A percentile compares a stretch with the other conserved stretches of the same genome.
Conservation (phyloP, 164 flowering plant species). For the Taxillus chinensis region DNA sequence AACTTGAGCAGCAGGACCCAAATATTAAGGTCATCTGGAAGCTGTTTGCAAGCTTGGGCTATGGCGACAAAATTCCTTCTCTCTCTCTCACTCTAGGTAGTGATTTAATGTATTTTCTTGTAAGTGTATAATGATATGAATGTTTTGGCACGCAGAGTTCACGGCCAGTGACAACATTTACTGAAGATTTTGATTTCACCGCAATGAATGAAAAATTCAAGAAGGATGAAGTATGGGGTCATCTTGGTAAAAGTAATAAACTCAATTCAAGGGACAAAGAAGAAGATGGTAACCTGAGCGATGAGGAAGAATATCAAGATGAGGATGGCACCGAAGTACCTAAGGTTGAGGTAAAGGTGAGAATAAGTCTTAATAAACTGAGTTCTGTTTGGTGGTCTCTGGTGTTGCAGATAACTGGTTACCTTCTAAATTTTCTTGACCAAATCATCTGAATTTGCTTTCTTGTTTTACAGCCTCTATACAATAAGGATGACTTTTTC, state of each 20-base stretch:
- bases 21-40: too few relatives aligned
- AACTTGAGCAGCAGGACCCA: too few relatives aligned
- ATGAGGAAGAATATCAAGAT: constrained; percentile 28
- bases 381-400: not conserved
- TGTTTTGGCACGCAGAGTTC: constrained; percentile 33
- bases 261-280: constrained; percentile 21
- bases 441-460: not conserved
- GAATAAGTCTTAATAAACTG: too few relatives aligned
- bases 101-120: too few relatives aligned
- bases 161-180: constrained; percentile 39
- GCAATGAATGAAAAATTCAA: constrained; percentile 96
- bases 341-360: constrained; percentile 37
- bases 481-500: constrained; percentile 82
- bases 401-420: not conserved
- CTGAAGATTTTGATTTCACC: constrained; percentile 84
- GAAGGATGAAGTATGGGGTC: constrained; percentile 93
- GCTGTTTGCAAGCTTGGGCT: too few relatives aligned
- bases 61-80: too few relatives aligned
- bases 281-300: constrained; percentile 24
- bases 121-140: too few relatives aligned
- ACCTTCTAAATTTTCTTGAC: not conserved
- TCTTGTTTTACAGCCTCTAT: constrained; percentile 45
- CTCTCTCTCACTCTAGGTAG: too few relatives aligned
- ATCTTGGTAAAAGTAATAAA: constrained; percentile 55
- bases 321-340: constrained; percentile 35